Evolutionary conservation across 768 basidiomycete genomes (phyloP), one percentile per base, ranked within the genome.

Genomic region (Agrocybe pediades): DNA sequence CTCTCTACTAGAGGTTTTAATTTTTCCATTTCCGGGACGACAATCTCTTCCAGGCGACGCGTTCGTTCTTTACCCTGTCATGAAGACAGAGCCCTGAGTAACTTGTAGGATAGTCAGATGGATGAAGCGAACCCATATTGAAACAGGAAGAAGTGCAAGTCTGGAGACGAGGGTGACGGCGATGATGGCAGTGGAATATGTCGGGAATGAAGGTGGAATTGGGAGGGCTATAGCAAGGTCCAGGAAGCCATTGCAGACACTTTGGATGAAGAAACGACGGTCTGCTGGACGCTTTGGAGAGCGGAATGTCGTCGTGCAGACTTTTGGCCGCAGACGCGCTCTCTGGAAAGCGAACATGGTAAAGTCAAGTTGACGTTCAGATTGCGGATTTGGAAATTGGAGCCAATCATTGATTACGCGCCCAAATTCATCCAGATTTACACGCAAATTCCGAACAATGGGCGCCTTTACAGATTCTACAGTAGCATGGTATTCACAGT

Each of bases 161-260:
- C 91, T 84, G 36, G 82, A 76, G 13, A 79, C 64, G 33, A 89
- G 64, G 2, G 90, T 86, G 51, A 84, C 75, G 2, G 91, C 63
- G 47, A 92, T 85, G 54, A 93, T 90, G 2, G 89, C 85, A 1
- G 84, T 79, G 6, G 91, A 81, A 69, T 92, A 92, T 0, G 84
- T 70, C 0, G 91, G 90, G 57, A 84, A 74, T 9, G 78, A 79
- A 0, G 84, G 74, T 20, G 91, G 88, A 58, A 83, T 74, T 1
- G 90, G 90, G n/a, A 92, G 72, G 3, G 87, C 88, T 30, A 83
- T 64, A 20, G 90, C 86, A 45, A 92, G 71, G 75, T 92, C 90
- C 13, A 92, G 75, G 63, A 92, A 91, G 9, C 82, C 85, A 62
- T 90, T 77, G 29, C 79, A 77, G 50, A 86, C 66, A 40, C 62